Evolutionary conservation across 768 basidiomycete genomes (phyloP), one percentile per base, ranked within the genome.

Genomic region (Fomitopsis pulvina): DNA sequence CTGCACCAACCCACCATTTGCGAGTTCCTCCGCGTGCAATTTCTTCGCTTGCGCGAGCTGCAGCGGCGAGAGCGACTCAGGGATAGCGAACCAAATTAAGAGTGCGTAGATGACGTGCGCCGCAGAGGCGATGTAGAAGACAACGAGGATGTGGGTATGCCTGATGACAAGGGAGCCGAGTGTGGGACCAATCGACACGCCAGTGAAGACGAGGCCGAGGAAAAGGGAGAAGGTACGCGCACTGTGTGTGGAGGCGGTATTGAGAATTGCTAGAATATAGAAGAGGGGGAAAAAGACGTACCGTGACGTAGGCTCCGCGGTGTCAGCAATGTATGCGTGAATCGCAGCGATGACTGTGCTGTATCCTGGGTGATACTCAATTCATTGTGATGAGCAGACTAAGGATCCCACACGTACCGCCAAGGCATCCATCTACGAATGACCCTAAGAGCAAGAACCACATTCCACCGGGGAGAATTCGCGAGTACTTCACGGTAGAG

Each of bases 171-270:
- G 51, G 45, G 79, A 74, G 12, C 90, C 88, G 0, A 92, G 50
- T 3, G 80, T 74, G 4, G 92, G 92, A 0, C 92, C 92, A 18
- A 87, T 26, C 1, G 83, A 84, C 60, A 87, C 74, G n/a, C 92
- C 92, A 8, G 69, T 60, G 65, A 87, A 90, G 40, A 83, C 52
- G 3, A 89, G 69, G 0, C 92, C 92, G 1, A 80, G 66, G 39
- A 71, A 68, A 27, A 86, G 63, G 1, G 88, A 87, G 60, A 87
- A 83, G 20, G 73, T 70, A 4, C 77, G 76, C 4, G 86, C 80
- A 45, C 87, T 88, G 48, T 5, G 47, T 45, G 3, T 28, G 43
- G 10, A 18, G 34, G 10, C 37, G 32, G 47, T 18, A 21, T 44
- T 38, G 34, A 26, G 18, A 11, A n/a, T n/a, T 32, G 48, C 18